These are phyloP conservation scores for Russula sp. DNA, from an alignment of 768 basidiomycete species.

Conservation along the genomic window DNA sequence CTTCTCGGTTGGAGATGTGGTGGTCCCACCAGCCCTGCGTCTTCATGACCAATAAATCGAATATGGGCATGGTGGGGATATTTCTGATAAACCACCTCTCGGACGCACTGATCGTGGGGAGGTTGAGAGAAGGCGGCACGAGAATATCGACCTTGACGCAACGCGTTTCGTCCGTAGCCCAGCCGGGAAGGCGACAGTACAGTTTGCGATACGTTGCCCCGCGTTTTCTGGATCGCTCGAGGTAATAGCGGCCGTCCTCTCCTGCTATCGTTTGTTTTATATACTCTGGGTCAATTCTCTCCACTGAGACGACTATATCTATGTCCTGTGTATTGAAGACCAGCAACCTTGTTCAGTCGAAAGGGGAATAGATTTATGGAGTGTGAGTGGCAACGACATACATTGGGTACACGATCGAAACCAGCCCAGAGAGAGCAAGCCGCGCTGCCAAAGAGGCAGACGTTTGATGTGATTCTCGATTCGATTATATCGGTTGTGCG, in stretches of 20 bases:
- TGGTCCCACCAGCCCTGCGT: conserved; percentile 12
- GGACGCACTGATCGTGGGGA: neutral
- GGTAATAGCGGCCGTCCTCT: conserved; percentile 15
- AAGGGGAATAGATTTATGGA: neutral
- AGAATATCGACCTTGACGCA: conserved; percentile 23
- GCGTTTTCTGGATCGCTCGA: neutral
- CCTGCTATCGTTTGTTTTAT: neutral
- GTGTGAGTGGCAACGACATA: neutral
- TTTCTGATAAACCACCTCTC: neutral
- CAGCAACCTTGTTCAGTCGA: neutral
- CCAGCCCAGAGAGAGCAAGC: conserved; percentile 12
- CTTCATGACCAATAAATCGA: conserved; percentile 23
- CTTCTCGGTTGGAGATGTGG: neutral
- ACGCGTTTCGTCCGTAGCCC: neutral
- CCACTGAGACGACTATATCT: conserved; percentile 4
- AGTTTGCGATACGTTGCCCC: neutral
- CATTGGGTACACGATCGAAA: conserved; percentile 13
- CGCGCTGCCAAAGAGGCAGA: conserved; percentile 21
- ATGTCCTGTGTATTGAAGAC: conserved; percentile 2
- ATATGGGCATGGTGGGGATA: conserved; percentile 20
- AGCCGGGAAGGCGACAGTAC: conserved; percentile 19
- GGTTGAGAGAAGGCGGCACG: neutral
- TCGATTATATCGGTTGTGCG: conserved; percentile 16
- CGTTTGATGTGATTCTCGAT: neutral
- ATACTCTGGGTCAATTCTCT: conserved; percentile 5